Percentiles rank a stretch among this genome's conserved stretches.
Conservation (phyloP, 2,329 filamentous ascomycete species). For the Claviceps sorghi region DNA sequence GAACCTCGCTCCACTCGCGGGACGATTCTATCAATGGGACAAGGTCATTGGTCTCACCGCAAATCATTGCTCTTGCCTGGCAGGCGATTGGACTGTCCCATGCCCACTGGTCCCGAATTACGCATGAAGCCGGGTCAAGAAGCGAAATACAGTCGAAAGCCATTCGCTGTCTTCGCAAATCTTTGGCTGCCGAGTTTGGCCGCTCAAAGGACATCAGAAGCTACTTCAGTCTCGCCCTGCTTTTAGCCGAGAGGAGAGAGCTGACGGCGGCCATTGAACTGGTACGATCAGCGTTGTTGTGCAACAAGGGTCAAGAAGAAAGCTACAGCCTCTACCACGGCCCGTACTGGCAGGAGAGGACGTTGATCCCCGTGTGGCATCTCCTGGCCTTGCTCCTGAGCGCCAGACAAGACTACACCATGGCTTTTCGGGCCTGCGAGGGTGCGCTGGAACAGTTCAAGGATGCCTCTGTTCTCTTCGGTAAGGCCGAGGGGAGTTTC, state of each 20-base stretch:
- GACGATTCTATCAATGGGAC: constrained; percentile 16
- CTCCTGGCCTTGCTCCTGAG: constrained; percentile 74
- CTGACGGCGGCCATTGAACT: constrained; percentile 67
- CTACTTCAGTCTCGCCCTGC: constrained; percentile 64
- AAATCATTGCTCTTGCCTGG: constrained; percentile 56
- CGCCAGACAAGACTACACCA: constrained; percentile 69
- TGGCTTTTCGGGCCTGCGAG: constrained; percentile 71
- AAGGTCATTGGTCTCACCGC: constrained; percentile 37
- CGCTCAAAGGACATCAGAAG: constrained; percentile 57
- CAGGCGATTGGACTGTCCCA: constrained; percentile 74
- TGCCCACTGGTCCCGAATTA: constrained; percentile 74
- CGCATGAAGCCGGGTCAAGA: constrained; percentile 58
- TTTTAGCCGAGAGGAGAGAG: constrained; percentile 80
- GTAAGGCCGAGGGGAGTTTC: constrained; percentile 39
- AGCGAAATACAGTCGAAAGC: constrained; percentile 64
- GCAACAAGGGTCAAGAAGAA: constrained; percentile 34
- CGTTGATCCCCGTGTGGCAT: constrained; percentile 75
- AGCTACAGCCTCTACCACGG: constrained; percentile 30
- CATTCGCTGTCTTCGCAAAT: constrained; percentile 58
- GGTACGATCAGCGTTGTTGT: constrained; percentile 59
- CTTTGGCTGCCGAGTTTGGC: constrained; percentile 51
- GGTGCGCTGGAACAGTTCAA: constrained; percentile 84
- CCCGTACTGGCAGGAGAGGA: constrained; percentile 46
- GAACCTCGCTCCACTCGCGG: constrained; percentile 16
- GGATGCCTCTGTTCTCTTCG: constrained; percentile 55